A percentile compares a stretch with the other conserved stretches of the same genome.
phyloP scores from a whole-genome alignment of 495 filamentous ascomycete species.

The Hyaloscypha hepaticicola region DNA sequence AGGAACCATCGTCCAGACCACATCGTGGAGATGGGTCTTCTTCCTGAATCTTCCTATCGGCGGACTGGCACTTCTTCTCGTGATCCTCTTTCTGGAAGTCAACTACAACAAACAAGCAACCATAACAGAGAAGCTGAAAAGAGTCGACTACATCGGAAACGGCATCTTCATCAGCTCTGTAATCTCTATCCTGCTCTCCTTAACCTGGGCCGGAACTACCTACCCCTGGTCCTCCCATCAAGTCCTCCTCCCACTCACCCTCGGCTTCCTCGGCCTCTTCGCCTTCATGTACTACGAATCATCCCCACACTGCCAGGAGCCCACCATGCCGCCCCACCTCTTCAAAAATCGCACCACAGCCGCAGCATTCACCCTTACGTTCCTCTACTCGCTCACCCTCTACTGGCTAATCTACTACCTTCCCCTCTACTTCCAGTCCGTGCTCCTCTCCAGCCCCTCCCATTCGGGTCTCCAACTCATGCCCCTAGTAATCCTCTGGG shows the following conservation, averaged over 20 bases:
- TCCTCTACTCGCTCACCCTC: slow-evolving; percentile 24
- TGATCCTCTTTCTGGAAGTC: slow-evolving; percentile 6
- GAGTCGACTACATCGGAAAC: slow-evolving; percentile 42
- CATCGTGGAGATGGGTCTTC: slow-evolving; percentile 81
- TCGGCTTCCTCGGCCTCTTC: slow-evolving; percentile 7
- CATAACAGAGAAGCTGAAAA: slow-evolving; percentile 7
- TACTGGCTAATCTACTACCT: slow-evolving; percentile 46
- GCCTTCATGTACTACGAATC: slow-evolving; percentile 2
- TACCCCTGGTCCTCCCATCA: slow-evolving; percentile 37
- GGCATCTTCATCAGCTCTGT: slow-evolving; percentile 36
- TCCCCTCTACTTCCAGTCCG: slow-evolving; percentile 49
- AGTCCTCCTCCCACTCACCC: slow-evolving; percentile 32
- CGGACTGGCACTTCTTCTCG: slow-evolving; percentile 1
- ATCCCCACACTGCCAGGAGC: not conserved
- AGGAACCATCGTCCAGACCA: slow-evolving; percentile 54
- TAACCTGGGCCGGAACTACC: slow-evolving; percentile 40
- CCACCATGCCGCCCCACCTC: slow-evolving; percentile 9
- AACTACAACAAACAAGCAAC: slow-evolving; percentile 3
- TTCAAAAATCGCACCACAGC: slow-evolving; percentile 9
- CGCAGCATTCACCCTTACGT: slow-evolving; percentile 29
- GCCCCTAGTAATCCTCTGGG: slow-evolving; percentile 35
- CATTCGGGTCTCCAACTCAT: slow-evolving; percentile 42
- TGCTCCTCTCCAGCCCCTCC: slow-evolving; percentile 32
- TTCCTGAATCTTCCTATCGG: slow-evolving; percentile 51
- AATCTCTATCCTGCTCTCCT: slow-evolving; percentile 36